Evolutionary conservation across 192 early-diverging fungal genomes (phyloP).

Genomic region (Umbelopsis ramanniana): DNA sequence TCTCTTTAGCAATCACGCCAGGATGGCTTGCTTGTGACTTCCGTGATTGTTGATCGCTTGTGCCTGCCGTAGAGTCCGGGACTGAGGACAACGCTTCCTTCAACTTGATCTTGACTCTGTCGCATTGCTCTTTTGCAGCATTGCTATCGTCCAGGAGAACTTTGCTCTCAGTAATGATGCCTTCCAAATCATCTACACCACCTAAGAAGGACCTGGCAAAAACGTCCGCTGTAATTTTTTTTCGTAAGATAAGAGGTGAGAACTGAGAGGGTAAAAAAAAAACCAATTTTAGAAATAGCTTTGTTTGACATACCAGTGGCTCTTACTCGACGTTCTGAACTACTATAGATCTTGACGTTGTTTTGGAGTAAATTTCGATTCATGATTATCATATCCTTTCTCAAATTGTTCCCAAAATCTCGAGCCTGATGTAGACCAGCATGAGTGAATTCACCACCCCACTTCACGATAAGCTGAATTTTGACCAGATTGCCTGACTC

Average conservation of each 20-base stretch:
- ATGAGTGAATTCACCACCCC: constrained; percentile 97
- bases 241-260: too few species aligned
- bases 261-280: too few species aligned
- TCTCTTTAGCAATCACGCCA: constrained; percentile 59
- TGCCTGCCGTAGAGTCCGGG: not conserved
- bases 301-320: constrained; percentile 69
- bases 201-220: constrained; percentile 72
- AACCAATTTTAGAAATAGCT: not conserved
- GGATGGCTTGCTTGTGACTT: constrained; percentile 43
- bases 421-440: constrained; percentile 87
- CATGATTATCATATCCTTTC: constrained; percentile 90
- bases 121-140: constrained; percentile 92
- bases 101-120: constrained; percentile 82
- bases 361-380: constrained; percentile 78
- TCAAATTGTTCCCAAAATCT: constrained; percentile 90
- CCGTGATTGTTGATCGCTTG: constrained; percentile 28
- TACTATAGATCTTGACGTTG: constrained; percentile 84
- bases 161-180: constrained; percentile 73
- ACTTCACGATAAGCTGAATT: constrained; percentile 93
- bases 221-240: constrained; percentile 65
- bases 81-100: constrained; percentile 40
- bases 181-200: constrained; percentile 57
- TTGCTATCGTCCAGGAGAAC: constrained; percentile 96
- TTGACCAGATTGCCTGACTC: constrained; percentile 55
- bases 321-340: constrained; percentile 86